A percentile compares a stretch with the other conserved stretches of the same genome.
Evolutionary conservation across 495 filamentous ascomycete genomes (phyloP).

Genomic region (Penicillium daleae): DNA sequence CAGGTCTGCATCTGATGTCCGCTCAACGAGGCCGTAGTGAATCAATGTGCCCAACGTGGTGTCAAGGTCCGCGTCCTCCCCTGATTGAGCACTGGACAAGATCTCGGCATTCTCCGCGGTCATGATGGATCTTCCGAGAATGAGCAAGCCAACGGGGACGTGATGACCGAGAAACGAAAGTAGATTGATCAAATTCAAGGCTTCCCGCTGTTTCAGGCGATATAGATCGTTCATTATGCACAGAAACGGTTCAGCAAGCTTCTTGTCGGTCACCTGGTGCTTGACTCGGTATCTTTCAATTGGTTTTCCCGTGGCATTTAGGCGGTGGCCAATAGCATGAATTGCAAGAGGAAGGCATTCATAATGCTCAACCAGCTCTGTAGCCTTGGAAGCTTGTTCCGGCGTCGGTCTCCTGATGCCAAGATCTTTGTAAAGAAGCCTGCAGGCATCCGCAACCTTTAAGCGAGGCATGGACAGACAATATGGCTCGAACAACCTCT

Average conservation of each 20-base stretch:
- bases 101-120: slow-evolving; percentile 55
- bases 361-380: slow-evolving; percentile 69
- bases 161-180: slow-evolving; percentile 75
- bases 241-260: slow-evolving; percentile 70
- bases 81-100: slow-evolving; percentile 42
- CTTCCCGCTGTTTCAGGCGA: slow-evolving; percentile 59
- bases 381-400: slow-evolving; percentile 62
- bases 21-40: slow-evolving; percentile 70
- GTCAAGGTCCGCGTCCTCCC: slow-evolving; percentile 66
- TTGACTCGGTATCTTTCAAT: slow-evolving; percentile 68
- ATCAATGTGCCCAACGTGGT: slow-evolving; percentile 70
- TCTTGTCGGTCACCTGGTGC: slow-evolving; percentile 68
- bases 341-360: slow-evolving; percentile 78
- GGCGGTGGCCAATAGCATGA: slow-evolving; percentile 73
- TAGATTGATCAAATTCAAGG: slow-evolving; percentile 73
- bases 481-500: slow-evolving; percentile 73
- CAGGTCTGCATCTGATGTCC: slow-evolving; percentile 45
- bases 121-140: slow-evolving; percentile 63
- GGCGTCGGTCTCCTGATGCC: slow-evolving; percentile 53
- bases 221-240: slow-evolving; percentile 72
- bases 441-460: slow-evolving; percentile 61
- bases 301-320: slow-evolving; percentile 71
- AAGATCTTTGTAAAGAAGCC: slow-evolving; percentile 59
- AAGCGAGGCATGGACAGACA: slow-evolving; percentile 66
- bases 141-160: slow-evolving; percentile 75